Percentiles rank a stretch among this genome's conserved stretches.
phyloP scores from a whole-genome alignment of 257 asterid species.

The Capsicum baccatum region DNA sequence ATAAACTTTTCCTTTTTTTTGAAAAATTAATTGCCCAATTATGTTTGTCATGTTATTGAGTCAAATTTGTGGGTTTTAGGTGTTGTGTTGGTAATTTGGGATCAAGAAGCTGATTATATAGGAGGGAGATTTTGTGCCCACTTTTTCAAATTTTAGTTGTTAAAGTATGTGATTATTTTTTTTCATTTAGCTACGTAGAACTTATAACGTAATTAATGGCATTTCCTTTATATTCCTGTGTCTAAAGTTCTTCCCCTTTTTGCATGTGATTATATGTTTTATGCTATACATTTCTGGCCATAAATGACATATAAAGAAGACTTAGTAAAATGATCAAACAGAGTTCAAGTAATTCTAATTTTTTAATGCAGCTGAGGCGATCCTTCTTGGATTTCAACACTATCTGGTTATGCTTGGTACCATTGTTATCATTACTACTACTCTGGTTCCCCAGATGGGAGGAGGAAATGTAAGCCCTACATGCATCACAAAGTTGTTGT shows the following conservation, averaged over 20 bases:
- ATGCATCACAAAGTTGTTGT: conserved; percentile 22
- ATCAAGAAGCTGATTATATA: conserved; percentile 15
- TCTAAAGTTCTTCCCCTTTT: neutral
- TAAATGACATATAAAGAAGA: neutral
- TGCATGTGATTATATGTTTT: neutral
- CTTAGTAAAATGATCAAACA: no score
- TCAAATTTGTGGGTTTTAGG: neutral
- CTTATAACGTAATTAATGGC: neutral
- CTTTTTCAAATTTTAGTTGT: neutral
- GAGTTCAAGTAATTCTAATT: neutral
- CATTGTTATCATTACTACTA: conserved; percentile 74
- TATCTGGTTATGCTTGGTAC: conserved; percentile 89
- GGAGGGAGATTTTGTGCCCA: neutral
- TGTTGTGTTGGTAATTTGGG: neutral
- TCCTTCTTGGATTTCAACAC: conserved; percentile 88
- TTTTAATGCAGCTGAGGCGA: conserved; percentile 75
- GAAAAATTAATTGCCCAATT: neutral
- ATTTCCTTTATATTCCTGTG: conserved; percentile 3
- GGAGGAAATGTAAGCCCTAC: conserved; percentile 75
- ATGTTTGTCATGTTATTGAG: neutral
- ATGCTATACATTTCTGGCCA: neutral
- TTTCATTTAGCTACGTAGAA: neutral
- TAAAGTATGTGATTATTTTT: neutral
- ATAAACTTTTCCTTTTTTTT: neutral
- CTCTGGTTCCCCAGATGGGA: conserved; percentile 94